phyloP scores from a whole-genome alignment of 768 basidiomycete genomes.

The Lentinula edodes region DNA sequence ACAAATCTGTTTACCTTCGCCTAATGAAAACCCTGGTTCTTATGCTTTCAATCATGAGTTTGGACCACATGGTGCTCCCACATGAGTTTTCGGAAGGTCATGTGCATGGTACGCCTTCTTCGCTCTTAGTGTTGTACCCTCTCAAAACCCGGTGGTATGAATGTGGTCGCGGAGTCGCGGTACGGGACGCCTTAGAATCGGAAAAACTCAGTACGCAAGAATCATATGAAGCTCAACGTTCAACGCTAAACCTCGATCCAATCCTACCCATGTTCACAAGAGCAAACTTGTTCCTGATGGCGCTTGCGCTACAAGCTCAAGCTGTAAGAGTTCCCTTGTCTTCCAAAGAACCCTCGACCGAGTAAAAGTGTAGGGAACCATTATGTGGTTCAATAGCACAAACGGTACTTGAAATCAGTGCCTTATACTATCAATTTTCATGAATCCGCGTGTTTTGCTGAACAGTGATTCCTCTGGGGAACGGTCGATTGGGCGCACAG shows the following conservation, averaged over 20 bases:
- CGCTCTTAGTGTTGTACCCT: background rate
- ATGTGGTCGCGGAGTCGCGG: background rate
- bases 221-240: background rate
- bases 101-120: background rate
- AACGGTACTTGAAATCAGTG: background rate
- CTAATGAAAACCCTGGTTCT: background rate
- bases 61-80: background rate
- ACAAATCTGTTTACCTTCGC: background rate
- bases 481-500: slow-evolving; percentile 5
- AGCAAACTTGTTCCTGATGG: background rate
- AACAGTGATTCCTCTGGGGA: slow-evolving; percentile 3
- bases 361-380: background rate
- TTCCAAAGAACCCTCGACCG: background rate
- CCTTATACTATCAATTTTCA: too few species aligned
- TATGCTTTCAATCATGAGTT: background rate
- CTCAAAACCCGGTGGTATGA: background rate
- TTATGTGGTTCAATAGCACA: slow-evolving; percentile 6
- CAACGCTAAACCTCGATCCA: too few species aligned
- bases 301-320: background rate
- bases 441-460: background rate
- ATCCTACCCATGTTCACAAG: background rate
- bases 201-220: background rate
- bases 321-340: background rate
- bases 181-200: background rate
- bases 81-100: background rate